Evolutionary conservation across 2,329 filamentous ascomycete genomes (phyloP).

Genomic region (Fusarium metavorans): DNA sequence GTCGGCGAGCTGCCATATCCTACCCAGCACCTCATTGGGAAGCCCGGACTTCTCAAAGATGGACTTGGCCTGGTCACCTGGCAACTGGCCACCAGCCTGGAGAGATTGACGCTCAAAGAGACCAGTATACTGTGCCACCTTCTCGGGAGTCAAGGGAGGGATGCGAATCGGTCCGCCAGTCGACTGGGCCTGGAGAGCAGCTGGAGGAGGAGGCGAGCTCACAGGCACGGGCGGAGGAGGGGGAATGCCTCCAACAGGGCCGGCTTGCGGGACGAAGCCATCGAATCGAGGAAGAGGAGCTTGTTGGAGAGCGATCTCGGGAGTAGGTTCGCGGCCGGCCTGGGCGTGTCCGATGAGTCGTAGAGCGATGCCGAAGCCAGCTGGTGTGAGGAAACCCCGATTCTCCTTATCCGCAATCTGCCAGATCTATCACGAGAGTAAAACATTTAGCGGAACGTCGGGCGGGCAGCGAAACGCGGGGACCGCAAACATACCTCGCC

Average conservation of each 20-base stretch:
- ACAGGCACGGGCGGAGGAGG: constrained; percentile 54
- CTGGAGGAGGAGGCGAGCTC: constrained; percentile 60
- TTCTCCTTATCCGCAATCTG: constrained; percentile 98
- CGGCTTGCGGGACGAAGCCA: constrained; percentile 66
- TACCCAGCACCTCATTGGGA: constrained; percentile 90
- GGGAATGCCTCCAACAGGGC: constrained; percentile 52
- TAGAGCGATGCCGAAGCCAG: constrained; percentile 92
- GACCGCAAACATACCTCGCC: constrained; percentile 76
- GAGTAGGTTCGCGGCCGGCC: constrained; percentile 82
- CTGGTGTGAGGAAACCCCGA: constrained; percentile 89
- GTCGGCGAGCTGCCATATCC: constrained; percentile 96
- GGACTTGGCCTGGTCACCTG: constrained; percentile 87
- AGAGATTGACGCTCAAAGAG: constrained; percentile 91
- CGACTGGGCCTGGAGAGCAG: constrained; percentile 66
- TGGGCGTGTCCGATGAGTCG: constrained; percentile 97
- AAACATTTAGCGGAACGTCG: constrained; percentile 6
- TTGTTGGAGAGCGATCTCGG: constrained; percentile 84
- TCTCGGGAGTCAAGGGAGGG: constrained; percentile 87
- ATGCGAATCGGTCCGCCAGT: constrained; percentile 83
- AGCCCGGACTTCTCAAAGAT: constrained; percentile 95
- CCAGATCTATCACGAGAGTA: constrained; percentile 80
- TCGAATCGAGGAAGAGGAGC: constrained; percentile 95
- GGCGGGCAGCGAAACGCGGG: not conserved
- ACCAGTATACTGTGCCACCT: constrained; percentile 88
- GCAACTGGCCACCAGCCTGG: constrained; percentile 74